Conservation (phyloP, 1,284 basidiomycete species). For the Ganoderma sinense region DNA sequence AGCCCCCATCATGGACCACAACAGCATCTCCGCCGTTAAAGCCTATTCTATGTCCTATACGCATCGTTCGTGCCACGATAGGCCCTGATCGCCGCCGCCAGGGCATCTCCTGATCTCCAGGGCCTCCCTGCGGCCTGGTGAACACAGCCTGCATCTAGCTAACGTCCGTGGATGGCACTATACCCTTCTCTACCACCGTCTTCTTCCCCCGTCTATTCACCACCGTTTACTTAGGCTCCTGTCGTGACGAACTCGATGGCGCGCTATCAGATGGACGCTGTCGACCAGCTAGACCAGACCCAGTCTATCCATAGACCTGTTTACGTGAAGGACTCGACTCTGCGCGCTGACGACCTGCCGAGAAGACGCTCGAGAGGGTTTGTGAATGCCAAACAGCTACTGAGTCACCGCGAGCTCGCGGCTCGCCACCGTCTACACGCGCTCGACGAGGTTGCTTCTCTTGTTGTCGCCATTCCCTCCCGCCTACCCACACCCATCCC, state of each 20-base stretch:
- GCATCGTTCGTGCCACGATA: conserved; percentile 26
- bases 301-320: conserved; percentile 10
- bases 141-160: conserved; percentile 15
- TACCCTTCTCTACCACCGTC: conserved; percentile 28
- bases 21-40: conserved; percentile 21
- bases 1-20: conserved; percentile 25
- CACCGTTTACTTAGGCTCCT: conserved; percentile 19
- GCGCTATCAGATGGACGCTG: background rate
- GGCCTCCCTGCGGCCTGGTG: conserved; percentile 13
- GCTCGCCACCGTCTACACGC: conserved; percentile 31
- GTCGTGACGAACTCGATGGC: conserved; percentile 20
- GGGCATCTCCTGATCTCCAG: conserved; percentile 16
- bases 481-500: conserved; percentile 28
- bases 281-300: conserved; percentile 22
- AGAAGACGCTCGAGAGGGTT: conserved; percentile 45
- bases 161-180: conserved; percentile 26
- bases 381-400: conserved; percentile 23
- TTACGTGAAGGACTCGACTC: conserved; percentile 12
- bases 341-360: conserved; percentile 45
- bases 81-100: conserved; percentile 20
- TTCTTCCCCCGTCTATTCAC: conserved; percentile 20
- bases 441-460: conserved; percentile 23
- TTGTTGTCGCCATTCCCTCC: conserved; percentile 22
- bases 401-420: conserved; percentile 27
- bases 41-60: conserved; percentile 26